Base-by-base conservation (phyloP, 805 yeast species). In the Ogataea allantospora region DNA sequence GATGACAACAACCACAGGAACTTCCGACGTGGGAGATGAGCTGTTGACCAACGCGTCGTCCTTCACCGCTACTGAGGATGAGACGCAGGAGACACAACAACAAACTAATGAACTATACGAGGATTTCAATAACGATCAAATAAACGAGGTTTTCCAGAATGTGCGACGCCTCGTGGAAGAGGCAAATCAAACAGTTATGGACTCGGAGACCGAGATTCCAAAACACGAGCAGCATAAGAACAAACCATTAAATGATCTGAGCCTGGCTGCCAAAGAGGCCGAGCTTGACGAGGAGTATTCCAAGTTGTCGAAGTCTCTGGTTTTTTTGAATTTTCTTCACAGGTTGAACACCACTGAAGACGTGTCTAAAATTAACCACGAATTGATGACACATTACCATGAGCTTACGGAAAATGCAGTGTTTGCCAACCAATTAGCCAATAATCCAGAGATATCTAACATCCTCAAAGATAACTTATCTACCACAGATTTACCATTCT, bases 381-480 rank as follows among this genome's bases (percentile, higher is more conserved):
- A 52, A 27, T 43, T 57, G 26, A 20, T 47, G 18, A 37, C 48
- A 11, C 40, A 50, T 9, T 60, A 51, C 33, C 44, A 44, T 22
- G 54, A 54, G 12, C 49, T 62, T 9, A 44, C 53, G 1, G 42
- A 42, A 12, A 55, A 58, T 43, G 41, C 45, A 10, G 40, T 50
- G 9, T 54, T 55, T 24, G 44, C 55, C 5, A 51, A 48, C 41
- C 61, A 60, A 26, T 33, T 62, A 17, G 49, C 45, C 4, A 48
- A 40, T 16, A 48, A 51, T 22, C 50, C 48, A 16, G 63, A 61
- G 25, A 43, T 58, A 10, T 51, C 61, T 3, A 61, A 61, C 40
- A 43, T 61, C 17, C 40, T 60, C 27, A 47, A 46, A 14, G 47
- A 54, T n/a, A 43, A 51, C 28, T 27, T 46, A 14, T 26, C 50